These are phyloP conservation scores for Allomyces macrogynus DNA, from an alignment of 192 early-diverging fungal species.

Conservation along the genomic window DNA sequence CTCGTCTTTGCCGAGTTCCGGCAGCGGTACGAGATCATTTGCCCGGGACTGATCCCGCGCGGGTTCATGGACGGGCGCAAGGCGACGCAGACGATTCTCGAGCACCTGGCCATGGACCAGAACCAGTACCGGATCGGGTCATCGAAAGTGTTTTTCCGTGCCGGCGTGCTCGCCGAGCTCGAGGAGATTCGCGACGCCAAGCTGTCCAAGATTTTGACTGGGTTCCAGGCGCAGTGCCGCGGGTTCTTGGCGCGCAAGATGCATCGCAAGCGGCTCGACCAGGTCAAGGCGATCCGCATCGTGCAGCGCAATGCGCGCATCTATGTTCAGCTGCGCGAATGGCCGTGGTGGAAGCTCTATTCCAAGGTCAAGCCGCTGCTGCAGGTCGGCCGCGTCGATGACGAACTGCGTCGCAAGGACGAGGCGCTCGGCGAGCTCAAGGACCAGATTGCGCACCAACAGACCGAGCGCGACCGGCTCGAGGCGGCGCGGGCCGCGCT, in stretches of 20 bases:
- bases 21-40: conserved; percentile 81
- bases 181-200: conserved; percentile 76
- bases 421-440: conserved; percentile 2
- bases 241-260: conserved; percentile 56
- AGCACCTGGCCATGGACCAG: conserved; percentile 50
- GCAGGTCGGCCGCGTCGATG: conserved; percentile 35
- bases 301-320: conserved; percentile 88
- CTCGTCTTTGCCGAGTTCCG: conserved; percentile 81
- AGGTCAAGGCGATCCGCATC: conserved; percentile 70
- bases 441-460: conserved; percentile 16
- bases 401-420: conserved; percentile 18
- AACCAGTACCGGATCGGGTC: conserved; percentile 72
- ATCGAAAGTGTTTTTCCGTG: conserved; percentile 91
- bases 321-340: conserved; percentile 72
- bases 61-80: conserved; percentile 80
- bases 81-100: conserved; percentile 58
- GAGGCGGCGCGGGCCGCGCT: conserved; percentile 36
- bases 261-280: conserved; percentile 43
- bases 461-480: conserved; percentile 32
- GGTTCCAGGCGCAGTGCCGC: conserved; percentile 72
- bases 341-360: conserved; percentile 94
- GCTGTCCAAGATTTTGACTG: conserved; percentile 58
- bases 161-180: conserved; percentile 81
- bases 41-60: conserved; percentile 51
- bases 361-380: conserved; percentile 75